Evolutionary conservation across 495 filamentous ascomycete genomes (phyloP).

Genomic region (Halenospora varia): DNA sequence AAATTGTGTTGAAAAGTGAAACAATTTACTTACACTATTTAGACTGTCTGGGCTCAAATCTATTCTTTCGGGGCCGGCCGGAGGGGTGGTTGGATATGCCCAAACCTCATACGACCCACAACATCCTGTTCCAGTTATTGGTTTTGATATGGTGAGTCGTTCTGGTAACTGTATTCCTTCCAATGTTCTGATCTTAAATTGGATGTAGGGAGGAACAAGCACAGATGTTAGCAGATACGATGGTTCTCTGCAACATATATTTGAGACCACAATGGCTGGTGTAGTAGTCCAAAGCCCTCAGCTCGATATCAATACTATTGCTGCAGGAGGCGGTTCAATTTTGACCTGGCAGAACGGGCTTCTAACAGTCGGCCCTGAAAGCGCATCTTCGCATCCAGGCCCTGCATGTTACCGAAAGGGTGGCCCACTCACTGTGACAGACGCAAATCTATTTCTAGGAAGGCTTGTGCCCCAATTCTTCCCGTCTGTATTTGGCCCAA

Average conservation of each 20-base stretch:
- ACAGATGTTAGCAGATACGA: slow-evolving; percentile 95
- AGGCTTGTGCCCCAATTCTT: slow-evolving; percentile 93
- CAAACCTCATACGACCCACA: slow-evolving; percentile 69
- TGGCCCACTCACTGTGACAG: slow-evolving; percentile 87
- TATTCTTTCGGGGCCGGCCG: slow-evolving; percentile 76
- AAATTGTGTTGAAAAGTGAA: too few relatives aligned
- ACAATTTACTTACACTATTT: too few relatives aligned
- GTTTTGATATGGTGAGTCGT: slow-evolving; percentile 96
- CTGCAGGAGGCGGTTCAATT: slow-evolving; percentile 89
- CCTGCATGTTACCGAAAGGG: slow-evolving; percentile 95
- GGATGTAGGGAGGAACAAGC: too few relatives aligned
- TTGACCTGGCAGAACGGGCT: slow-evolving; percentile 88
- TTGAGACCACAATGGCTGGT: slow-evolving; percentile 94
- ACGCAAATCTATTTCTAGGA: slow-evolving; percentile 88
- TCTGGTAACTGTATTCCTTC: slow-evolving; percentile 31
- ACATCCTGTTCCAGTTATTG: slow-evolving; percentile 86
- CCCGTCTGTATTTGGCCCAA: slow-evolving; percentile 91
- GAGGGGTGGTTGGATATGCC: slow-evolving; percentile 89
- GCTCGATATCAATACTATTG: slow-evolving; percentile 96
- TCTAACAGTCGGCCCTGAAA: slow-evolving; percentile 95
- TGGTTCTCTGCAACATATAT: slow-evolving; percentile 92
- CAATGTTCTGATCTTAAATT: background rate
- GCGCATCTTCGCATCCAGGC: slow-evolving; percentile 86
- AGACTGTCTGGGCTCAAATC: slow-evolving; percentile 72
- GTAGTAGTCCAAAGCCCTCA: slow-evolving; percentile 94